Evolutionary conservation across 2,329 filamentous ascomycete species (phyloP), one percentile per base, ranked within the genome.

Genomic region (Ophiocordyceps sinensis): DNA sequence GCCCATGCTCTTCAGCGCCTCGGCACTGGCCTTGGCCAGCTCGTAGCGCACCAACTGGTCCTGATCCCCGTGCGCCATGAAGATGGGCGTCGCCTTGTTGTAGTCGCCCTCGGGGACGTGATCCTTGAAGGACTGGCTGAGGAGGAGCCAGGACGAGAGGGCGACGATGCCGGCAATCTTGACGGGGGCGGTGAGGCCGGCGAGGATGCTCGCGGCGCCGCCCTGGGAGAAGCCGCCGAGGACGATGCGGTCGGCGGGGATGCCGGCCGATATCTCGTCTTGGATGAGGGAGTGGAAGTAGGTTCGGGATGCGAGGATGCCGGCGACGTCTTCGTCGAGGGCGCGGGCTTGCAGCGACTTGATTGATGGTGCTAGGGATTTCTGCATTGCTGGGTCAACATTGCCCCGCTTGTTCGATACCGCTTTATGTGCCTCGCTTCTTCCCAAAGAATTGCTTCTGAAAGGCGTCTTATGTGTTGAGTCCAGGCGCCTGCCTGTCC

Each of bases 81-180:
- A 85, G 47, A 96, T 78, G 1, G 84, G 83, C 2, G 86, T 94
- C 34, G 82, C 68, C 60, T 79, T 76, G 49, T 73, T 68, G 43
- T 45, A 36, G 67, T 70, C 63, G 28, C 41, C 51, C 11, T 58
- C 53, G 3, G 63, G 58, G 12, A 64, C 44, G 21, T 63, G 51
- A 8, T 62, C 54, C 36, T 56, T 53, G 49, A 72, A 67, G 44
- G 63, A 66, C 39, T 51, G 44, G 41, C 56, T 60, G 28, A 95
- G 67, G n/a, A 85, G 70, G 49, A 94, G 64, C 60, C 91, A 95
- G 53, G 77, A 81, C 12, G 82, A 89, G 45, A 96, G 64, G 7
- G 79, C 85, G 46, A 94, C 81, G 49, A 95, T 82, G 47, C 87
- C 88, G 15, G 77, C 88, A 17, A 95, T 68, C 62, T 85, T 85